A percentile compares a stretch with the other conserved stretches of the same genome.
Conservation (phyloP, 495 filamentous ascomycete genomes). For the Friedmanniomyces endolithicus region DNA sequence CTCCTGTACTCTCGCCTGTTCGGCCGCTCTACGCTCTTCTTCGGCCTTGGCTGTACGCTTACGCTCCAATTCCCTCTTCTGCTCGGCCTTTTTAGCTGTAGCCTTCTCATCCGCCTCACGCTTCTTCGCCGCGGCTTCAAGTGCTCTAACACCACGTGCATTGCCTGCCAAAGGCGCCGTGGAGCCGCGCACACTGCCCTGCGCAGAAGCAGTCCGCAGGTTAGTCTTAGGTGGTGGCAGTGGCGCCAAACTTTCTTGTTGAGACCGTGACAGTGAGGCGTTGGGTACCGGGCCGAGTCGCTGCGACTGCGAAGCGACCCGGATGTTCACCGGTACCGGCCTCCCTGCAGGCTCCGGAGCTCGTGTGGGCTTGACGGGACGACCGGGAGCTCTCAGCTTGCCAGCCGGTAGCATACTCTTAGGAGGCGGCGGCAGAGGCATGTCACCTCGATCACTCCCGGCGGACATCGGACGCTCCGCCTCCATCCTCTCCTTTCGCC, state of each 20-base stretch:
- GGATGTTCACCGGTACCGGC: slow-evolving; percentile 67
- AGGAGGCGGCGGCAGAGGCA: slow-evolving; percentile 44
- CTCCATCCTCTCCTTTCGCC: slow-evolving; percentile 1
- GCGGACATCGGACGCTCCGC: slow-evolving; percentile 10
- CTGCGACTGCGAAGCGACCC: slow-evolving; percentile 50
- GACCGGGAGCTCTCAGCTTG: slow-evolving; percentile 40
- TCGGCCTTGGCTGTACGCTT: slow-evolving; percentile 52
- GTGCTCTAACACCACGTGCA: slow-evolving; percentile 43
- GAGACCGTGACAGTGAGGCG: slow-evolving; percentile 35
- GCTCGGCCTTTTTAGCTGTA: slow-evolving; percentile 64
- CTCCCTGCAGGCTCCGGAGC: slow-evolving; percentile 44
- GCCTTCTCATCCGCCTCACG: slow-evolving; percentile 71
- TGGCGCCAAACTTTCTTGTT: slow-evolving; percentile 28
- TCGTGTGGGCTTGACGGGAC: slow-evolving; percentile 59
- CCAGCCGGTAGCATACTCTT: slow-evolving; percentile 39
- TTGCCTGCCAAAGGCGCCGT: slow-evolving; percentile 37
- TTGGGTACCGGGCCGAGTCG: slow-evolving; percentile 10
- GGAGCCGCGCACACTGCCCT: slow-evolving; percentile 29
- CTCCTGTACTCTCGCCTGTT: slow-evolving; percentile 43
- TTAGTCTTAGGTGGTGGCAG: slow-evolving; percentile 37
- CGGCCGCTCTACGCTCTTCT: slow-evolving; percentile 40
- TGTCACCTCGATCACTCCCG: slow-evolving; percentile 36
- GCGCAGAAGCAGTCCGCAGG: slow-evolving; percentile 46
- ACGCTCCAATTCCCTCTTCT: slow-evolving; percentile 63
- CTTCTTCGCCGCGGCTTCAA: slow-evolving; percentile 56